Evolutionary conservation across 1,139 yeast species (phyloP).

Genomic region (Hansenula anomala): DNA sequence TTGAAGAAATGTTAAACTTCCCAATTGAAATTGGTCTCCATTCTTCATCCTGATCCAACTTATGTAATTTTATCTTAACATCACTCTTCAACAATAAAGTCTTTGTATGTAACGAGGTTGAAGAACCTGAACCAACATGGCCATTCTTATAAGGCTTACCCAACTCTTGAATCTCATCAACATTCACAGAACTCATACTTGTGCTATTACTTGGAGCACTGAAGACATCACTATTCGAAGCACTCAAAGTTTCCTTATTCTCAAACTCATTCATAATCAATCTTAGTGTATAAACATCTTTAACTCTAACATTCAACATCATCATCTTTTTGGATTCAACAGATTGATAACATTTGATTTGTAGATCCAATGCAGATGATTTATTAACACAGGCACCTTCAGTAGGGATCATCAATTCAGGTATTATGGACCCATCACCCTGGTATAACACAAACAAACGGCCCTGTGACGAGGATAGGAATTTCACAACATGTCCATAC

Average conservation of each 20-base stretch:
- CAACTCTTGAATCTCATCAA: constrained; percentile 9
- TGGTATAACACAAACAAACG: constrained; percentile 9
- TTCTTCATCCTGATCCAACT: constrained; percentile 18
- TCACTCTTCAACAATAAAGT: constrained; percentile 15
- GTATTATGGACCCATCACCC: constrained; percentile 1
- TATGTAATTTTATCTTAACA: constrained; percentile 20
- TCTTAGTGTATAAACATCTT: constrained; percentile 9
- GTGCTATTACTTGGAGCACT: constrained; percentile 17
- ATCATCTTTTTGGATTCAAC: constrained; percentile 8
- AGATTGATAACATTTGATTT: constrained; percentile 13
- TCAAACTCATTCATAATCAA: constrained; percentile 11
- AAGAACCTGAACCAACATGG: not conserved
- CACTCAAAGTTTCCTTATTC: constrained; percentile 4
- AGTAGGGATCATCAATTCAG: constrained; percentile 10
- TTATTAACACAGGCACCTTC: constrained; percentile 4
- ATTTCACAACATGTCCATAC: constrained; percentile 7
- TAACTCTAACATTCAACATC: constrained; percentile 17
- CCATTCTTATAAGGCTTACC: constrained; percentile 6
- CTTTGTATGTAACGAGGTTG: not conserved
- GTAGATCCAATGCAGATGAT: constrained; percentile 17
- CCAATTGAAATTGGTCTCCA: constrained; percentile 23
- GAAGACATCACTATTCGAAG: constrained; percentile 8
- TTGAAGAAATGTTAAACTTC: constrained; percentile 17
- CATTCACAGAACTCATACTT: constrained; percentile 12
- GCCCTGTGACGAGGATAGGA: constrained; percentile 3